Evolutionary conservation across 495 filamentous ascomycete species (phyloP).

Genomic region (Neurospora africana): DNA sequence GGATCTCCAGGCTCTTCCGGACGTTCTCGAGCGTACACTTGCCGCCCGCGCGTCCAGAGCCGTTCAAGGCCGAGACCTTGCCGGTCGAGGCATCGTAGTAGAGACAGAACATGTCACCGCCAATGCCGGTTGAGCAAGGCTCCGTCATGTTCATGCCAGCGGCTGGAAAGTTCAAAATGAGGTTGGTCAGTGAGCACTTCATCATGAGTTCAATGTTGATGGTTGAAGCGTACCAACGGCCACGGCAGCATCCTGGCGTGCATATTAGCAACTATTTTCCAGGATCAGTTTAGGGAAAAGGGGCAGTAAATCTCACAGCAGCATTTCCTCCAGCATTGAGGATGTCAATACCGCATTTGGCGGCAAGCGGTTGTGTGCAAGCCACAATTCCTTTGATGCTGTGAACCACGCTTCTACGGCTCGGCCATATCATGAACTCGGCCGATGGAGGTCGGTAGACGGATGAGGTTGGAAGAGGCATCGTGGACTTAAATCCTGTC

Average conservation of each 20-base stretch:
- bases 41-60: conserved; percentile 72
- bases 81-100: conserved; percentile 79
- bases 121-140: conserved; percentile 88
- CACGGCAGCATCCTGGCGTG: conserved; percentile 74
- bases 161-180: conserved; percentile 31
- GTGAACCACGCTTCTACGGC: conserved; percentile 83
- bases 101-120: conserved; percentile 96
- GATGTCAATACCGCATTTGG: conserved; percentile 75
- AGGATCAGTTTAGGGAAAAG: conserved; percentile 2
- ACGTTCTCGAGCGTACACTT: conserved; percentile 59
- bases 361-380: conserved; percentile 83
- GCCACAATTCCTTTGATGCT: conserved; percentile 88
- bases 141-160: conserved; percentile 91
- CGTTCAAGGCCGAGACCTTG: conserved; percentile 78
- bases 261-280: conserved; percentile 2
- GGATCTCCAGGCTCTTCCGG: conserved; percentile 56
- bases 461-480: conserved; percentile 33
- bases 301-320: conserved; percentile 49
- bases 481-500: conserved; percentile 7
- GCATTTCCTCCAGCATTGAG: conserved; percentile 84
- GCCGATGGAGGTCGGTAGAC: conserved; percentile 54
- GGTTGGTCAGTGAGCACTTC: not conserved
- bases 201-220: not conserved
- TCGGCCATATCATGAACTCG: conserved; percentile 59
- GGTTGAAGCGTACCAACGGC: conserved; percentile 37